These are phyloP conservation scores for Suhomyces chickasaworum DNA, from an alignment of 1,139 yeast species.

Conservation along the genomic window DNA sequence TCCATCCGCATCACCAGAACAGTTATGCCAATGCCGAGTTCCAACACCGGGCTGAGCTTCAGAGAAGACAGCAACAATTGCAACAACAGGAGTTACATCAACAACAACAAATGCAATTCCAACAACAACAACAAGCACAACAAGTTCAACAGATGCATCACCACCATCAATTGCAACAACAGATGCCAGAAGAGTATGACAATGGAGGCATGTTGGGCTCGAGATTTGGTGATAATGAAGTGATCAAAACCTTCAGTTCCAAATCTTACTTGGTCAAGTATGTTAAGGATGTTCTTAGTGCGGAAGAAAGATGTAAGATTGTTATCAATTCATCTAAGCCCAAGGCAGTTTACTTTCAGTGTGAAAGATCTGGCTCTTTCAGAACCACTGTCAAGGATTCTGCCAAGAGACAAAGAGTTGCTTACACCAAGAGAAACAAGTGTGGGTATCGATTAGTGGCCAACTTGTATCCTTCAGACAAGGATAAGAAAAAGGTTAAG, in stretches of 20 bases:
- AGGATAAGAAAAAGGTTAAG: constrained; percentile 37
- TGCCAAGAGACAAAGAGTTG: constrained; percentile 50
- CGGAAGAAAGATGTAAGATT: constrained; percentile 50
- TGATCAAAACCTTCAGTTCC: constrained; percentile 47
- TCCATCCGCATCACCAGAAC: constrained; percentile 30
- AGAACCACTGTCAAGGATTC: constrained; percentile 54
- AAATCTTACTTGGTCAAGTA: constrained; percentile 46
- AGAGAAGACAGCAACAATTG: constrained; percentile 26
- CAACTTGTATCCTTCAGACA: constrained; percentile 48
- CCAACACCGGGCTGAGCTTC: constrained; percentile 31
- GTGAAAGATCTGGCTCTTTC: constrained; percentile 51
- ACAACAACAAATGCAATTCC: constrained; percentile 30
- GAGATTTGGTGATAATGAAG: constrained; percentile 45
- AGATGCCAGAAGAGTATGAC: constrained; percentile 18
- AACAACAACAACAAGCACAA: constrained; percentile 16
- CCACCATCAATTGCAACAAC: constrained; percentile 15
- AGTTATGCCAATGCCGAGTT: constrained; percentile 30
- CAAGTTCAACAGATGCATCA: constrained; percentile 15
- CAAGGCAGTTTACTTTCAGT: constrained; percentile 53
- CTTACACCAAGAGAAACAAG: constrained; percentile 53
- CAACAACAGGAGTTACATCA: constrained; percentile 29
- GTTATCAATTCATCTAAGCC: constrained; percentile 53
- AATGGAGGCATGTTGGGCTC: constrained; percentile 25
- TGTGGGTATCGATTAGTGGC: constrained; percentile 54
- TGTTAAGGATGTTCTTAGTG: constrained; percentile 45